A percentile compares a stretch with the other conserved stretches of the same genome.
Evolutionary conservation across 495 filamentous ascomycete genomes (phyloP).

Genomic region (Lophiotrema nucula): DNA sequence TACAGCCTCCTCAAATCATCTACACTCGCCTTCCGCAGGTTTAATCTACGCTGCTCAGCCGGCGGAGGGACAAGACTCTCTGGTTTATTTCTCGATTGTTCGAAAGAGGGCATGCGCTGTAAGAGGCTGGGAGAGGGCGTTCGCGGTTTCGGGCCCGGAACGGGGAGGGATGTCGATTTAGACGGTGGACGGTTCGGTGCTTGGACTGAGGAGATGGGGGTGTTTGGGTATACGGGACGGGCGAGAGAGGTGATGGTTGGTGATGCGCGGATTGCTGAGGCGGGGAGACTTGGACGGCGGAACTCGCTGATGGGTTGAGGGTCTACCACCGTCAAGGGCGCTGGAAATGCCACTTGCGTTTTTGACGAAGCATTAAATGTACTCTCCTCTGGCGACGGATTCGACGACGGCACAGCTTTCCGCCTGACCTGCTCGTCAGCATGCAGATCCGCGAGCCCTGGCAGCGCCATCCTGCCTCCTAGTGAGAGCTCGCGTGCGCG

Average conservation of each 20-base stretch:
- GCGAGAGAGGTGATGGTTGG: conserved; percentile 36
- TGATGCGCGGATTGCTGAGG: conserved; percentile 32
- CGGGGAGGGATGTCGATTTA: conserved; percentile 27
- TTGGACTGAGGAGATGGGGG: conserved; percentile 1
- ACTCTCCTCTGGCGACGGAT: neutral
- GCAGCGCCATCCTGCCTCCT: conserved; percentile 20
- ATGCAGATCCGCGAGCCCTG: conserved; percentile 19
- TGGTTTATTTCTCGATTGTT: conserved; percentile 15
- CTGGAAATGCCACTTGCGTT: too few relatives aligned
- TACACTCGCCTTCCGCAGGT: conserved; percentile 39
- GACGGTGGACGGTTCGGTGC: conserved; percentile 12
- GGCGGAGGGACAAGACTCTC: conserved; percentile 6
- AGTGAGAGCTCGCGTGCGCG: conserved; percentile 17
- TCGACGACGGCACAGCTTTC: conserved; percentile 14
- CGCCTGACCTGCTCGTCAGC: conserved; percentile 10
- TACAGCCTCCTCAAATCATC: conserved; percentile 44
- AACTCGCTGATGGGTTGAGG: conserved; percentile 20
- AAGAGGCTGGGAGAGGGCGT: conserved; percentile 39
- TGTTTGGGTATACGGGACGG: conserved; percentile 32
- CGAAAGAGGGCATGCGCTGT: conserved; percentile 39
- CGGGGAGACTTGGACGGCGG: conserved; percentile 37
- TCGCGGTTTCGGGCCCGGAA: conserved; percentile 29
- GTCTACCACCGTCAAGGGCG: neutral
- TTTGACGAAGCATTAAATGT: neutral
- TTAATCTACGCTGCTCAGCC: conserved; percentile 31